Percentiles rank a stretch among this genome's conserved stretches.
These are phyloP conservation scores for Suhomyces xylopsoci DNA, from an alignment of 805 yeast genomes.

Conservation along the genomic window DNA sequence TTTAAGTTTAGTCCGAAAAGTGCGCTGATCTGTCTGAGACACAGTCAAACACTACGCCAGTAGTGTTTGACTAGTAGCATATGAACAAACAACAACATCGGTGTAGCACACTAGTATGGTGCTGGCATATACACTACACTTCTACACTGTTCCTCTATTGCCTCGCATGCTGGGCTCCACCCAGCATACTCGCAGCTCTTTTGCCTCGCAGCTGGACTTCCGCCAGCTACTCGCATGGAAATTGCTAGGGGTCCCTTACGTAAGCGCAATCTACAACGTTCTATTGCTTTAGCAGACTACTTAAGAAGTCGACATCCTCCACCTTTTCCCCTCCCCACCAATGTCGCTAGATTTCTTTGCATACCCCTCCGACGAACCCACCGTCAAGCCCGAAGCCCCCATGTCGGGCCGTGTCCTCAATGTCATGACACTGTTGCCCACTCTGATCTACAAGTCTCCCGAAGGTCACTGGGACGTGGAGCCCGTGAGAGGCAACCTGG, in stretches of 20 bases:
- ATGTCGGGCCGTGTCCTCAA: conserved; percentile 66
- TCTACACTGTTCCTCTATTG: too few species aligned
- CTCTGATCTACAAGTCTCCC: conserved; percentile 48
- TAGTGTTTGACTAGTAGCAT: too few species aligned
- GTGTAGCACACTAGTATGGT: too few species aligned
- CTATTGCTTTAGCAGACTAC: background rate
- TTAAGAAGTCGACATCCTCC: background rate
- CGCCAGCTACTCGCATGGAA: background rate
- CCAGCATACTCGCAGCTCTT: background rate
- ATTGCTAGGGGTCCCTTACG: background rate
- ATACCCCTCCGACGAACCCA: conserved; percentile 15
- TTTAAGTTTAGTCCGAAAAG: background rate
- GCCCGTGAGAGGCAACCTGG: conserved; percentile 77
- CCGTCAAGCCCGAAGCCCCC: conserved; percentile 31
- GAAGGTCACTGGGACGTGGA: conserved; percentile 52
- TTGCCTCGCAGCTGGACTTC: too few species aligned
- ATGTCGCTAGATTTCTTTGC: conserved; percentile 17
- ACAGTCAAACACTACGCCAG: too few species aligned
- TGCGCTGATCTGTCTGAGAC: background rate
- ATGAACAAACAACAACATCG: too few species aligned
- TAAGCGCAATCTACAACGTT: background rate
- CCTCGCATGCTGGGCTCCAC: too few species aligned
- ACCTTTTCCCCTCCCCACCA: background rate
- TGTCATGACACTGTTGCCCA: conserved; percentile 67
- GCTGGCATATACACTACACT: too few species aligned